Evolutionary conservation across 805 yeast genomes (phyloP).

Genomic region (Wickerhamiella lipophila): DNA sequence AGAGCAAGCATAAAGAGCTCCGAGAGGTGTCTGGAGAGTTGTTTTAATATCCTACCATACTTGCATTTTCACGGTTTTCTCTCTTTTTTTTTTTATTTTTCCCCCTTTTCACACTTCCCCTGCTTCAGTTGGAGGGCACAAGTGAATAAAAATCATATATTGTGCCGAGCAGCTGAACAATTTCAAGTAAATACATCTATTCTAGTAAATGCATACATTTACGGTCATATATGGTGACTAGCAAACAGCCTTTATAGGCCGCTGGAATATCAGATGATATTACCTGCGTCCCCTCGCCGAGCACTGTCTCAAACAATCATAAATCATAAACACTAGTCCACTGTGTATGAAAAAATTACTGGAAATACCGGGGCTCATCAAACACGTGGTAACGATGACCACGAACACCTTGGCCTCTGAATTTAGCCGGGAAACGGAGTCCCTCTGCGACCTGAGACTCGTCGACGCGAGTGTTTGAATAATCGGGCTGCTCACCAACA

Average conservation of each 20-base stretch:
- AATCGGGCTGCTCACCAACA: conserved; percentile 35
- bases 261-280: too few relatives aligned
- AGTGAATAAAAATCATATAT: too few relatives aligned
- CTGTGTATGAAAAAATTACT: not conserved
- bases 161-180: too few relatives aligned
- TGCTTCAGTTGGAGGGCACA: too few relatives aligned
- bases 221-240: too few relatives aligned
- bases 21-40: not conserved
- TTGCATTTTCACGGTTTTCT: not conserved
- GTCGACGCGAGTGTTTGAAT: conserved; percentile 43
- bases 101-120: too few relatives aligned
- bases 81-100: not conserved
- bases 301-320: not conserved
- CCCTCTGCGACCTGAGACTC: conserved; percentile 48
- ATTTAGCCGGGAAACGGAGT: conserved; percentile 62
- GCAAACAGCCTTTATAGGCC: too few relatives aligned
- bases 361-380: conserved; percentile 75
- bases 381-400: conserved; percentile 92
- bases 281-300: too few relatives aligned
- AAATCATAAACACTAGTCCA: not conserved
- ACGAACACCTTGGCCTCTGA: conserved; percentile 83
- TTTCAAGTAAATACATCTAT: too few relatives aligned
- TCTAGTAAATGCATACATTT: too few relatives aligned
- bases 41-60: not conserved
- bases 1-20: not conserved